Evolutionary conservation across 257 asterid genomes (phyloP).

Genomic region (Scutellaria barbata): DNA sequence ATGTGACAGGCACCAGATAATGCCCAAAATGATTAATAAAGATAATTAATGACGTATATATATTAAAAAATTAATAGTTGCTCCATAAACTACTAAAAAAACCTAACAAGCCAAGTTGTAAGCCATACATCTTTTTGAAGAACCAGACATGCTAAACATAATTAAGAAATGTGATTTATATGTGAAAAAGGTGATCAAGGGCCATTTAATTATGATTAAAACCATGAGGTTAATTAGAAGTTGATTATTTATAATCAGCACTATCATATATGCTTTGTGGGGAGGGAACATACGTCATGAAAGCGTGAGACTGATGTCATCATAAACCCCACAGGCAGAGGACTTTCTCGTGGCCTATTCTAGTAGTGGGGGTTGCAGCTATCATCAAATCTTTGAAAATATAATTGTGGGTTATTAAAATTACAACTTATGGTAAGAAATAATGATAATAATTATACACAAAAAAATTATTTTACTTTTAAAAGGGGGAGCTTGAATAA

Average conservation of each 20-base stretch:
- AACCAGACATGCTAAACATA: conserved; percentile 26
- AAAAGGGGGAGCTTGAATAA: conserved; percentile 26
- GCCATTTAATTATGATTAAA: conserved; percentile 37
- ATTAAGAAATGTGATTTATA: conserved; percentile 31
- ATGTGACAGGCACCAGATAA: conserved; percentile 34
- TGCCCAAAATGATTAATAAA: conserved; percentile 1
- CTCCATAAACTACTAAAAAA: background rate
- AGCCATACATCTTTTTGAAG: conserved; percentile 31
- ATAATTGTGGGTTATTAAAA: conserved; percentile 17
- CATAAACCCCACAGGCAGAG: conserved; percentile 49
- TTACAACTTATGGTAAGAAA: background rate
- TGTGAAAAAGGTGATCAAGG: conserved; percentile 32
- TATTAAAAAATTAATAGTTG: background rate
- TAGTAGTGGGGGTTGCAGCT: conserved; percentile 55
- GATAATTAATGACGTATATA: background rate
- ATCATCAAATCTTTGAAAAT: conserved; percentile 61
- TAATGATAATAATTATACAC: background rate
- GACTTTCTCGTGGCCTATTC: conserved; percentile 43
- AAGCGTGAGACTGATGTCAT: conserved; percentile 81
- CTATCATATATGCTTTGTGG: conserved; percentile 18
- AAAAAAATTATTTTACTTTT: background rate
- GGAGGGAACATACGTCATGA: conserved; percentile 59
- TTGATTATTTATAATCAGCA: conserved; percentile 33
- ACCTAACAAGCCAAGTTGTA: conserved; percentile 20
- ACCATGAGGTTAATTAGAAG: conserved; percentile 34